These are phyloP conservation scores for Saccharomycopsis selenospora DNA, from an alignment of 805 yeast species.

Conservation along the genomic window DNA sequence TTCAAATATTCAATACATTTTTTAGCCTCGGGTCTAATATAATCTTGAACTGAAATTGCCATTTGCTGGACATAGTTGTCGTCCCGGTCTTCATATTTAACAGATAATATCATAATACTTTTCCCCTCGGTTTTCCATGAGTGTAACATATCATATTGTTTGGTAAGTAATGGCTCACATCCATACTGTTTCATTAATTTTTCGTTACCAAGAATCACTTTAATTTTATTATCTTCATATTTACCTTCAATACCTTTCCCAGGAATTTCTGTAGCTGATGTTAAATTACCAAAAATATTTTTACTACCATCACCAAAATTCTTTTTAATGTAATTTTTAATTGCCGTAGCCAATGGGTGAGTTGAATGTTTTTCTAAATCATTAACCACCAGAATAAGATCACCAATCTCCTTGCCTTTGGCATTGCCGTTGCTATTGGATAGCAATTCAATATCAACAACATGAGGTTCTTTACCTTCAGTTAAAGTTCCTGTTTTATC, in stretches of 20 bases:
- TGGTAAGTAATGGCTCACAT: neutral
- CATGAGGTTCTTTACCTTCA: conserved; percentile 47
- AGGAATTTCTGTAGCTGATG: neutral
- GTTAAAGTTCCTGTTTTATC: conserved; percentile 79
- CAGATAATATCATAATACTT: conserved; percentile 4
- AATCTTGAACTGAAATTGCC: conserved; percentile 4
- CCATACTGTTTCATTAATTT: neutral
- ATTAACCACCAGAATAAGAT: conserved; percentile 34
- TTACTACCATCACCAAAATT: conserved; percentile 10
- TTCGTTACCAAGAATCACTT: conserved; percentile 4
- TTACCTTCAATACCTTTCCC: conserved; percentile 8
- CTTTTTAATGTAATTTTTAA: conserved; percentile 35
- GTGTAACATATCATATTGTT: neutral
- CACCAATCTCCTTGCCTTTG: conserved; percentile 18
- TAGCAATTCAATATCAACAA: conserved; percentile 43
- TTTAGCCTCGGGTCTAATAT: conserved; percentile 4
- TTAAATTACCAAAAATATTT: too few species aligned
- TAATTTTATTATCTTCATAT: neutral
- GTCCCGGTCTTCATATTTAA: neutral
- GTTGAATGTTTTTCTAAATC: conserved; percentile 58
- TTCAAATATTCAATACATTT: conserved; percentile 1
- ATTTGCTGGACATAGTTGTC: neutral
- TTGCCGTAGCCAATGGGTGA: conserved; percentile 63
- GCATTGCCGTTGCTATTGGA: conserved; percentile 20
- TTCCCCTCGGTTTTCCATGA: conserved; percentile 8